Evolutionary conservation across 768 basidiomycete species (phyloP), one percentile per base, ranked within the genome.

Genomic region (Leccinum rimulosum): DNA sequence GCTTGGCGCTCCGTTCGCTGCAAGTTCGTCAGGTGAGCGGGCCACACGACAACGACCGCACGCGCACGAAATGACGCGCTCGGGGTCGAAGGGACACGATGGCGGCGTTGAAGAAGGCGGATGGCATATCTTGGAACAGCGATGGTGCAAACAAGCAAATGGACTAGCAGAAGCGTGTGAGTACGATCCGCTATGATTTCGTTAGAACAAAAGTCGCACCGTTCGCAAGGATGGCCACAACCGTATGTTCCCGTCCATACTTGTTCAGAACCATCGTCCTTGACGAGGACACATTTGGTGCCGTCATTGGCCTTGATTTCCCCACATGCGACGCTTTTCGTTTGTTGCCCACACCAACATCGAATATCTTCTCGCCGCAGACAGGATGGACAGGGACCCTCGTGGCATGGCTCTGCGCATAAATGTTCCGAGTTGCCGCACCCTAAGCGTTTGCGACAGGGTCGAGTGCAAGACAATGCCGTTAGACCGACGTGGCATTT

Each of bases 301-400:
- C 65, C 79, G 80, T 19, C 76, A 62, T 59, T 74, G 69, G 73
- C 72, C 17, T 78, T 76, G n/a, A 83, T 82, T 55, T 83, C 80
- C 3, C 91, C 91, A 68, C 96, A 99, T 0, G 64, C 66, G 3
- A 89, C 78, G 30, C 77, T 75, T 64, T 80, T 82, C 40, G 74
- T 74, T 40, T 84, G 83, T 62, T 82, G 82, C 0, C 94, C 94
- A 68, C 96, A 98, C 76, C 84, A 97, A 72, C 96, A 98, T 28
- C 67, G 76, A 27, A 81, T 81, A 1, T 64, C 47, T 54, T 91
- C 85, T 40, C 66, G 76, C 11, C 80, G 76, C 0, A 74, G 63
- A 73, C 97, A 98, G 1, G 79, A 76, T 3, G 70, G 75, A 73
- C 97, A 99, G 0, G 77, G 74, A 0, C 91, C 94, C 1, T 81